Evolutionary conservation across 176 grass and related monocot species (phyloP), one percentile per base, ranked within the genome.

Genomic region (Bolboschoenus planiculmis): DNA sequence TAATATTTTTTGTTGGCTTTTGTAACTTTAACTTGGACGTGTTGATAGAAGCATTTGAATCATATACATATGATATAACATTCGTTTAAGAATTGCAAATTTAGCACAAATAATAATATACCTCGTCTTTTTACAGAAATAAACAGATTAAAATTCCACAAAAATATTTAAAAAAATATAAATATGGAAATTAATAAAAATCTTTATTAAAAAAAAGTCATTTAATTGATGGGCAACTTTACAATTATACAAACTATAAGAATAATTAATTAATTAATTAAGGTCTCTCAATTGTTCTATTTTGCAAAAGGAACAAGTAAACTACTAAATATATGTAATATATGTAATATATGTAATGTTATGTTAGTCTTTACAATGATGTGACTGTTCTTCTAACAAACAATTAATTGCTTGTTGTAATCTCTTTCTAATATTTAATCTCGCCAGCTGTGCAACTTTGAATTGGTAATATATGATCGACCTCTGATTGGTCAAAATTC

Each of bases 341-440:
- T n/a, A n/a, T n/a, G n/a, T n/a, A n/a, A n/a, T n/a, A n/a, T n/a
- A n/a, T n/a, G n/a, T n/a, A n/a, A n/a, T n/a, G n/a, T n/a, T n/a
- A n/a, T 4, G 40, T 29, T 30, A n/a, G 35, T 14, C 55, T 81
- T 5, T 29, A 18, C 55, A 31, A 43, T 62, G 79, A 81, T 44
- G 79, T 47, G 54, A 81, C 11, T 59, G 56, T 43, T 60, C 4
- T 27, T 24, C 4, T 8, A 63, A 81, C 56, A 18, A 43, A 4
- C 5, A 35, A 58, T 63, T 58, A 27, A 54, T 59, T 62, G n/a
- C 53, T n/a, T 33, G 15, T 27, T 59, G 33, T 26, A n/a, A 74
- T 62, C 7, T 63, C 35, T 81, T 43, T 81, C 35, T 81, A 40
- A 81, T 81, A 81, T 81, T 40, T 40, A 42, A 61, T 81, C 4